Percentiles rank a stretch among this genome's conserved stretches.
Evolutionary conservation across 306 rosid species (phyloP).

Genomic region (Cicer pinnatifidum): DNA sequence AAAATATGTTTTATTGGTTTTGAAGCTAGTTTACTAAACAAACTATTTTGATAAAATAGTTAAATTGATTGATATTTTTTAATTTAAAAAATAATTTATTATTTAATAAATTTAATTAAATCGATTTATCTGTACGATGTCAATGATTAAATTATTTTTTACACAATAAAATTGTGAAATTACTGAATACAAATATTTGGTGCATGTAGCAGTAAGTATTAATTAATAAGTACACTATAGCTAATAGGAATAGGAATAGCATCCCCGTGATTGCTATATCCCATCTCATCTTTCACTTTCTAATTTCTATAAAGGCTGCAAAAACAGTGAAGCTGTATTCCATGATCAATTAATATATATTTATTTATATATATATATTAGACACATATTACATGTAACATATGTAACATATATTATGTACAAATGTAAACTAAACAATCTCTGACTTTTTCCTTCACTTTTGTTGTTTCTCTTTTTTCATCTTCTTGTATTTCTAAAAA

Average conservation of each 20-base stretch:
- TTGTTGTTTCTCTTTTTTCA: conserved; percentile 37
- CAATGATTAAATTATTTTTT: no score
- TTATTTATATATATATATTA: no score
- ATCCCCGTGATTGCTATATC: conserved; percentile 52
- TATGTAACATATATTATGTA: neutral
- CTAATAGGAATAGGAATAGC: conserved; percentile 15
- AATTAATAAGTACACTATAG: neutral
- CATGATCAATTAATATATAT: neutral
- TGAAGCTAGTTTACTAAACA: no score
- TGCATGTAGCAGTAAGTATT: conserved; percentile 7
- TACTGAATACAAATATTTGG: neutral
- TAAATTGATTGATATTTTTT: no score
- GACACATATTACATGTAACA: no score
- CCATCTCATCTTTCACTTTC: conserved; percentile 43
- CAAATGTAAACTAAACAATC: conserved; percentile 43
- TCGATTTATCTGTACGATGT: no score
- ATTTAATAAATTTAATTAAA: no score
- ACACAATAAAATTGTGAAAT: no score
- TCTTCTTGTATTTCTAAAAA: conserved; percentile 55
- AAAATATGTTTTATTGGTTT: no score
- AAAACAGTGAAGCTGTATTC: conserved; percentile 51
- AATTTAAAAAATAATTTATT: no score
- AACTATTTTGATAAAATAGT: no score
- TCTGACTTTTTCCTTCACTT: conserved; percentile 47
- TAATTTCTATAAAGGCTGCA: conserved; percentile 63